A percentile compares a stretch with the other conserved stretches of the same genome.
These are phyloP conservation scores for Conoideocrella luteorostrata DNA, from an alignment of 2,329 filamentous ascomycete genomes.

Conservation along the genomic window DNA sequence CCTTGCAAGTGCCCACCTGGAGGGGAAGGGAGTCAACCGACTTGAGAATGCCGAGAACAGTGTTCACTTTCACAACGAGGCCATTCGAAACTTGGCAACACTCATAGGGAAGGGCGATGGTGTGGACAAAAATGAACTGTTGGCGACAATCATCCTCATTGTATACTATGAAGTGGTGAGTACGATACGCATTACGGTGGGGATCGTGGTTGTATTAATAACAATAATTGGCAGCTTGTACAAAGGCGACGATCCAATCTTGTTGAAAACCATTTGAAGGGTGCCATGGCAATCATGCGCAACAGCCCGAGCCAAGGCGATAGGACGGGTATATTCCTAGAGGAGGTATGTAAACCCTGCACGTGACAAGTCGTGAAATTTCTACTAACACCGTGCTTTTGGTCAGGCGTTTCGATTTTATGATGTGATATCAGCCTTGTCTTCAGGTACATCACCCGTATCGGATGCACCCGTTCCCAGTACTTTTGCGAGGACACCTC, in stretches of 20 bases:
- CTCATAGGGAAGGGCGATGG: constrained; percentile 48
- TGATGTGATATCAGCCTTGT: constrained; percentile 58
- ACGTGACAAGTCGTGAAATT: neutral
- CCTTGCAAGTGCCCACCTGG: constrained; percentile 75
- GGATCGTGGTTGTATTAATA: neutral
- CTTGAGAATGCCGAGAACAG: constrained; percentile 40
- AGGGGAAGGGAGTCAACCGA: constrained; percentile 52
- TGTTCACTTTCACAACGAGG: constrained; percentile 52
- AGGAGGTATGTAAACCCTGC: constrained; percentile 40
- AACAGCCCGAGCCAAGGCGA: constrained; percentile 37
- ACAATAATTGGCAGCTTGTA: constrained; percentile 45
- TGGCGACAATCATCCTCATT: constrained; percentile 55
- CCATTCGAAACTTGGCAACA: constrained; percentile 50
- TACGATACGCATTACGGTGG: constrained; percentile 11
- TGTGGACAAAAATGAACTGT: constrained; percentile 48
- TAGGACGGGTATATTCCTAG: constrained; percentile 50
- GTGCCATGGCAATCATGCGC: constrained; percentile 55
- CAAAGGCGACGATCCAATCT: constrained; percentile 54
- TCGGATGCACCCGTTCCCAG: constrained; percentile 42
- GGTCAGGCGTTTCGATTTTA: constrained; percentile 58
- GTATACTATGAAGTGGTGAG: constrained; percentile 59
- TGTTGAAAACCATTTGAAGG: constrained; percentile 54
- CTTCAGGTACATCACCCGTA: constrained; percentile 51
- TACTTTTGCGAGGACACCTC: constrained; percentile 39
- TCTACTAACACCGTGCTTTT: neutral